A percentile compares a stretch with the other conserved stretches of the same genome.
Evolutionary conservation across 1,139 yeast species (phyloP).

Genomic region (Kurtzmaniella natalensis): DNA sequence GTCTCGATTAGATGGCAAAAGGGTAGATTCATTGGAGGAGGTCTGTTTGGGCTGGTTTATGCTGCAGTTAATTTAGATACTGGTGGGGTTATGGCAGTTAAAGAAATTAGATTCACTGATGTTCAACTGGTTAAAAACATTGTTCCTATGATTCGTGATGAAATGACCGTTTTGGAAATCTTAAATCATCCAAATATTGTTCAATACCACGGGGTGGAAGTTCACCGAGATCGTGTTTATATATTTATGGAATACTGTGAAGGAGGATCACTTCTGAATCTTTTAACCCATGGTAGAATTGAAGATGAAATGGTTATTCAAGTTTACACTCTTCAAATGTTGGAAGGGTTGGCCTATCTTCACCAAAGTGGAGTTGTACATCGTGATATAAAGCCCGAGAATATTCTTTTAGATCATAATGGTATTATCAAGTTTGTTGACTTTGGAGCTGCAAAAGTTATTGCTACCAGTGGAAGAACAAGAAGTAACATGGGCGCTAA

Average conservation of each 20-base stretch:
- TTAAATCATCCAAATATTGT: constrained; percentile 94
- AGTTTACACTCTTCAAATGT: constrained; percentile 85
- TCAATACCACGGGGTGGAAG: constrained; percentile 95
- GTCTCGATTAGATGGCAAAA: constrained; percentile 97
- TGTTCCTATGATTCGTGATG: constrained; percentile 88
- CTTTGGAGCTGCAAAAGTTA: constrained; percentile 96
- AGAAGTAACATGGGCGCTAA: constrained; percentile 17
- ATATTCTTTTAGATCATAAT: constrained; percentile 81
- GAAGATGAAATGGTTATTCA: constrained; percentile 94
- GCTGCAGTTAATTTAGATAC: constrained; percentile 91
- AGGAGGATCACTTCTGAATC: constrained; percentile 86
- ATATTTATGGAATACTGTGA: constrained; percentile 98
- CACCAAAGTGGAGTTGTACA: constrained; percentile 97
- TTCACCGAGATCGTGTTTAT: constrained; percentile 91
- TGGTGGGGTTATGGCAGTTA: constrained; percentile 96
- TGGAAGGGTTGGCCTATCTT: constrained; percentile 91
- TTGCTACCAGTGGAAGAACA: constrained; percentile 65
- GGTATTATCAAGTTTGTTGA: constrained; percentile 95
- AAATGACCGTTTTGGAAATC: constrained; percentile 95
- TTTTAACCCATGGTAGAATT: constrained; percentile 80
- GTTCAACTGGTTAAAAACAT: constrained; percentile 80
- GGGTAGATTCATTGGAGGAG: constrained; percentile 91
- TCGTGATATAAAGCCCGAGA: constrained; percentile 95
- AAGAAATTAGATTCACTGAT: constrained; percentile 89
- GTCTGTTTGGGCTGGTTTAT: constrained; percentile 91